Evolutionary conservation across 2,329 filamentous ascomycete species (phyloP), one percentile per base, ranked within the genome.

Genomic region (Rhytidhysteron rufulum): DNA sequence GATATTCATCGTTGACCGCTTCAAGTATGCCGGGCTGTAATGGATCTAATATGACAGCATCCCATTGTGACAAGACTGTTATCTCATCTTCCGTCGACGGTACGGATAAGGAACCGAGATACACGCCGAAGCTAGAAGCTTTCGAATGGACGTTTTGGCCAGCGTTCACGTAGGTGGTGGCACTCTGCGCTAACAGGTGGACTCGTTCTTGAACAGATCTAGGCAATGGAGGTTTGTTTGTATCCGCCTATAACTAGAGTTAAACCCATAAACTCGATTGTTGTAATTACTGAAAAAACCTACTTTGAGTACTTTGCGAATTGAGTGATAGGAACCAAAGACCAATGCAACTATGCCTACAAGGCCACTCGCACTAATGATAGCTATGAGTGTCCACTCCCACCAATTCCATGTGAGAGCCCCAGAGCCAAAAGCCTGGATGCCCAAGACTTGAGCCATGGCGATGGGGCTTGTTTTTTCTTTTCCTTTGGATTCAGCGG

Each of bases 81-180:
- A 21, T 43, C 34, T 64, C 58, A 15, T 58, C 51, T 29, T 49
- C 43, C 18, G 53, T 55, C 11, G 51, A 34, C 16, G 60, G 62
- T 24, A 25, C 50, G 25, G 39, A 56, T 13, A 66, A 37, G 9
- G 34, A 8, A 22, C 62, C 62, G 10, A 66, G 51, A 34, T 62
- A 65, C 27, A 65, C 60, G 15, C 61, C 62, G 39, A 66, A 66
- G 5, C 58, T 57, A 8, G 57, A 41, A 19, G 59, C 60, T 41
- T 63, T 62, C 19, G 50, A 22, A 5, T 49, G 50, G 18, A 54
- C 43, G 10, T 24, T 17, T 32, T 54, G 44, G n/a, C 44, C 48
- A 33, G 50, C 39, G n/a, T 48, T 49, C 25, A 56, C 35, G 10
- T 46, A 37, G 27, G 47, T 47, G 27, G 47, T 47, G 15, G 55